Evolutionary conservation across 495 filamentous ascomycete species (phyloP), one percentile per base, ranked within the genome.

Genomic region (Penicillium mononematosum): DNA sequence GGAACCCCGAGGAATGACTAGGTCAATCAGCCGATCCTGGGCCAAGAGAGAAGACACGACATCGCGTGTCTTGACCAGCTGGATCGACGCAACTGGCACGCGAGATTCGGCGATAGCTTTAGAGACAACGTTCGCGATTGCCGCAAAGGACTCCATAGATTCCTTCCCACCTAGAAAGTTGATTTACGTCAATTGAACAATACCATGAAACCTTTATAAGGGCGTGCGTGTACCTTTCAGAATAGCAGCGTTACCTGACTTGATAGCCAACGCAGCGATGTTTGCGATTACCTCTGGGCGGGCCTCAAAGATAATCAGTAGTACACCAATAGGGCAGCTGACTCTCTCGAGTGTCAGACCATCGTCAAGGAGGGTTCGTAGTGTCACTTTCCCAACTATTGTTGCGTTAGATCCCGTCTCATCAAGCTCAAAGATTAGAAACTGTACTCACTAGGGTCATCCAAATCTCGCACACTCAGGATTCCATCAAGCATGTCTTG

Each of bases 281-380:
- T 99, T 99, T 43, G 95, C 94, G 70, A 99, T 99, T 54, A 99
- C 95, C 70, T 99, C 94, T 9, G 94, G 94, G 29, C 94, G 88
- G 22, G 95, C 95, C 74, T 98, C 94, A 65, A 98, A 98, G 58
- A 98, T 98, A 62, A 98, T 96, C 47, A 98, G 79, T 24, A 99
- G 83, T 20, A 97, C 92, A 46, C 94, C 94, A 60, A 99, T 98
- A 2, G 94, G 94, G 65, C 90, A 97, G 27, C 90, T 89, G 22
- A 96, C 85, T 64, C 91, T 85, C 66, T 96, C 88, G 39, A 98
- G 81, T 27, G 84, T 81, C 43, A 99, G 81, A 25, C 85, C 90
- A 62, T 96, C 88, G 71, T 98, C 94, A n/a, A 99, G 81, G 24
- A 84, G 82, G 36, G 91, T 99, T 53, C 86, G 85, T 56, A 96